These are phyloP conservation scores for Babesia bigemina DNA, from an alignment of 169 alveolate species.

Conservation along the genomic window DNA sequence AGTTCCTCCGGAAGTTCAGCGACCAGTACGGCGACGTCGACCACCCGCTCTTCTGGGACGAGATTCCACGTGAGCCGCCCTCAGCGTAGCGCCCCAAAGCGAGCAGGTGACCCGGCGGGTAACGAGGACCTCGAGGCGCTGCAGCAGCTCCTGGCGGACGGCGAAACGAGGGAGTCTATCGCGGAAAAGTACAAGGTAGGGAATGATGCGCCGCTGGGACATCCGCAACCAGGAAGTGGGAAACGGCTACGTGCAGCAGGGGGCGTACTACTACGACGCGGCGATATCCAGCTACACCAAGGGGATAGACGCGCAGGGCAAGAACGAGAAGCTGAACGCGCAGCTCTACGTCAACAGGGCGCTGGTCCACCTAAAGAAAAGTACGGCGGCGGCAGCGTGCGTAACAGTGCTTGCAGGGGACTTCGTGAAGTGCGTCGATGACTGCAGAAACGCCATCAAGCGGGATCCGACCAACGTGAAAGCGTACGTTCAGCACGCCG, in stretches of 20 bases:
- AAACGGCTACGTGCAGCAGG: conserved; percentile 63
- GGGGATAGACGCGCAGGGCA: conserved; percentile 62
- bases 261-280: conserved; percentile 53
- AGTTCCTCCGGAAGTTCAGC: conserved; percentile 60
- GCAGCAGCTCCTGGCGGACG: conserved; percentile 60
- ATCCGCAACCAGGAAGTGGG: conserved; percentile 56
- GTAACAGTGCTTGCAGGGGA: conserved; percentile 22
- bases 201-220: background rate
- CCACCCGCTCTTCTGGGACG: conserved; percentile 71
- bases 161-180: conserved; percentile 69
- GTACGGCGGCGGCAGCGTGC: conserved; percentile 1
- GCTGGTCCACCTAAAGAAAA: conserved; percentile 43
- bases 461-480: conserved; percentile 38
- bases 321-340: conserved; percentile 48
- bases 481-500: conserved; percentile 35
- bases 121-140: conserved; percentile 67
- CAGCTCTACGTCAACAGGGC: conserved; percentile 67
- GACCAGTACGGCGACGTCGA: conserved; percentile 63
- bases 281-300: conserved; percentile 70
- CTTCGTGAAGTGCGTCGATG: conserved; percentile 63
- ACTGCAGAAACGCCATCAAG: conserved; percentile 50
- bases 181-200: conserved; percentile 63
- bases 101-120: conserved; percentile 34
- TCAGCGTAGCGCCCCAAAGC: background rate
- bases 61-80: conserved; percentile 45